These are phyloP conservation scores for Pholiota molesta DNA, from an alignment of 768 basidiomycete species.

Conservation along the genomic window DNA sequence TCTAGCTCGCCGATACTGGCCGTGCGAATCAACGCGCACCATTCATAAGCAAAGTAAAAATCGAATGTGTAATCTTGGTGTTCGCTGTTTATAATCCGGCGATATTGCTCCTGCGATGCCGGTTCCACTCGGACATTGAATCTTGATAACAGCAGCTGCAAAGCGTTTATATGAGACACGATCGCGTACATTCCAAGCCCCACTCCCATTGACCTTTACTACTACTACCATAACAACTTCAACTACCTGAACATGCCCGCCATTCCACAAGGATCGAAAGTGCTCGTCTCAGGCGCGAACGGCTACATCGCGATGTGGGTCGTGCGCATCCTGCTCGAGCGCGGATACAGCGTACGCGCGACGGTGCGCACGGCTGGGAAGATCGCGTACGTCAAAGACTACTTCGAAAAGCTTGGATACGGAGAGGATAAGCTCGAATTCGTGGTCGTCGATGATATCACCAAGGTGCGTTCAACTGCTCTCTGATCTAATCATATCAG, in stretches of 20 bases:
- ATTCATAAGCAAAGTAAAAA: neutral
- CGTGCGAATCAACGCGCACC: neutral
- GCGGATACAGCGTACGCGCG: conserved; percentile 65
- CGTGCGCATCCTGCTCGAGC: conserved; percentile 55
- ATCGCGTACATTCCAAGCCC: too few species aligned
- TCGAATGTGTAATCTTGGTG: neutral
- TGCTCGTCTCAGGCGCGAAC: conserved; percentile 63
- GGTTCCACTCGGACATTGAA: neutral
- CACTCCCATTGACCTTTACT: too few species aligned
- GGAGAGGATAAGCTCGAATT: conserved; percentile 60
- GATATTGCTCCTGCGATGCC: neutral
- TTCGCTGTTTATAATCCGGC: neutral
- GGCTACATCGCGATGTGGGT: conserved; percentile 66
- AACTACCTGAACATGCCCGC: conserved; percentile 25
- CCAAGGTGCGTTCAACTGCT: conserved; percentile 27
- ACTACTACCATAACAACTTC: neutral
- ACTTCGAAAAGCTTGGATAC: conserved; percentile 55
- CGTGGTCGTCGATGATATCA: conserved; percentile 72
- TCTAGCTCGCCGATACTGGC: too few species aligned
- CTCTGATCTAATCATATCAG: neutral
- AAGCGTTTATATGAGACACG: too few species aligned
- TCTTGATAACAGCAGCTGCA: too few species aligned
- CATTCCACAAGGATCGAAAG: conserved; percentile 29
- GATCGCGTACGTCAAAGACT: conserved; percentile 53
- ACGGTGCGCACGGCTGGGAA: conserved; percentile 69